Percentiles rank a stretch among this genome's conserved stretches.
phyloP scores from a whole-genome alignment of 176 grass and related monocot species.

The Ensete glaucum region DNA sequence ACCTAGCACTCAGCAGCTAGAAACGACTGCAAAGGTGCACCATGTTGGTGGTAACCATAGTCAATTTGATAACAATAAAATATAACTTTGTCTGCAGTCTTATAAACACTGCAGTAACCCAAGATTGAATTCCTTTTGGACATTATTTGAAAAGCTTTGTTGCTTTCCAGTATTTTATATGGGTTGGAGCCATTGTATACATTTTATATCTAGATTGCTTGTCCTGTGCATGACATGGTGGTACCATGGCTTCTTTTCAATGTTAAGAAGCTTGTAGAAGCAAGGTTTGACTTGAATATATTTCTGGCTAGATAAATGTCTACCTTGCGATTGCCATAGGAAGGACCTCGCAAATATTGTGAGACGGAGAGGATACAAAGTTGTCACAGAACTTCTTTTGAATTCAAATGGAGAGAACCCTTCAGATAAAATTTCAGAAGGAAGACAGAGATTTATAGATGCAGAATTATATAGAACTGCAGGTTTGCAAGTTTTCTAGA shows the following conservation, averaged over 20 bases:
- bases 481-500: neutral
- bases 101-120: no score
- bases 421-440: neutral
- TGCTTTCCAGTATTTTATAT: neutral
- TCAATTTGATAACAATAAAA: no score
- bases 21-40: no score
- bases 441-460: neutral
- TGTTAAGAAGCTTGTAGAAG: neutral
- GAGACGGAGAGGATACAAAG: constrained; percentile 32
- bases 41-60: no score
- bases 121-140: no score
- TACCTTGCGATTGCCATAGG: constrained; percentile 16
- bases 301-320: constrained; percentile 9
- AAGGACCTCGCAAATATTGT: constrained; percentile 35
- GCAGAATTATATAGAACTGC: neutral
- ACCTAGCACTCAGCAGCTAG: no score
- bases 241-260: neutral
- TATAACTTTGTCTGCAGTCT: no score
- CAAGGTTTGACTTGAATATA: neutral
- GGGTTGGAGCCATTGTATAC: no score
- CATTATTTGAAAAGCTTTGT: neutral
- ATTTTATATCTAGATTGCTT: no score
- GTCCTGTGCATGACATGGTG: neutral
- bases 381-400: constrained; percentile 10
- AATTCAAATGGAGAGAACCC: constrained; percentile 13